A percentile compares a stretch with the other conserved stretches of the same genome.
Evolutionary conservation across 2,329 filamentous ascomycete genomes (phyloP).

Genomic region (Neonectria coccinea): DNA sequence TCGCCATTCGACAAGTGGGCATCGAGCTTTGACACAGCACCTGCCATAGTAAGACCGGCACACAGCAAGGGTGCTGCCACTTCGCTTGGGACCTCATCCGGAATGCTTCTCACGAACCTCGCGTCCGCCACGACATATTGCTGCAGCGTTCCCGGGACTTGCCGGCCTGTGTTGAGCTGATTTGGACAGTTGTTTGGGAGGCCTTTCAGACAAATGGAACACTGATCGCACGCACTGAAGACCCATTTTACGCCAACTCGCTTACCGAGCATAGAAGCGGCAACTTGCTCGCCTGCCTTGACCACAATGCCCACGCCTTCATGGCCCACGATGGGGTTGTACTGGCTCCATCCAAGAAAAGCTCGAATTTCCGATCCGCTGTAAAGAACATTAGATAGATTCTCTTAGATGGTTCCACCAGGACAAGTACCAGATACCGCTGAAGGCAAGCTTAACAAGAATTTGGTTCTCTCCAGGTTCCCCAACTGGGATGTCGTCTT

Average conservation of each 20-base stretch:
- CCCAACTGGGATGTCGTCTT: conserved; percentile 15
- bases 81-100: conserved; percentile 33
- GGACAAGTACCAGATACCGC: conserved; percentile 37
- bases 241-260: conserved; percentile 60
- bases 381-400: background rate
- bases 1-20: conserved; percentile 28
- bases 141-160: conserved; percentile 50
- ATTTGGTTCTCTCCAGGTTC: conserved; percentile 20
- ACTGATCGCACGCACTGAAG: conserved; percentile 55
- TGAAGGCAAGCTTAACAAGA: conserved; percentile 35
- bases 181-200: conserved; percentile 55
- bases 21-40: conserved; percentile 39
- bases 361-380: conserved; percentile 50
- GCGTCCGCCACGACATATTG: conserved; percentile 48
- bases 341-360: conserved; percentile 45
- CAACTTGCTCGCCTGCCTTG: conserved; percentile 46
- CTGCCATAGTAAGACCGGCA: conserved; percentile 50
- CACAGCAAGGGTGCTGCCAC: conserved; percentile 48
- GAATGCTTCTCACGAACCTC: conserved; percentile 45
- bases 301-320: conserved; percentile 49
- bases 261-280: conserved; percentile 45
- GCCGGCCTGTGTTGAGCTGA: conserved; percentile 56
- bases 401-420: background rate
- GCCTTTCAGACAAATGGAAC: conserved; percentile 50
- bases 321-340: conserved; percentile 45